Evolutionary conservation across 2,329 filamentous ascomycete genomes (phyloP).

Genomic region (Lachnellula cervina): DNA sequence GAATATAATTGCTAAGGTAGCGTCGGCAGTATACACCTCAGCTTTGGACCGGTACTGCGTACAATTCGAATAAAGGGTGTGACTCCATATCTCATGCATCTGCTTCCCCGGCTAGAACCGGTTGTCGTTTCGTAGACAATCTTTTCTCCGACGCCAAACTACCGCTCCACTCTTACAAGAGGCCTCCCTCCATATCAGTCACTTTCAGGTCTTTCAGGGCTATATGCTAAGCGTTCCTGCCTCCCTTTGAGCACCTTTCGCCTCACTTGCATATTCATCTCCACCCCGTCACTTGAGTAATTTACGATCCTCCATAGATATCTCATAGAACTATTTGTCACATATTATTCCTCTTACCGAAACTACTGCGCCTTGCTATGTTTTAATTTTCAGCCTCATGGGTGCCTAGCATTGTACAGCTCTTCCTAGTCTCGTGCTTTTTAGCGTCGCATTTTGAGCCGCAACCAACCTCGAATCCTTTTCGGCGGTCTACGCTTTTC

Average conservation of each 20-base stretch:
- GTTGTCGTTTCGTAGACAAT: too few species aligned
- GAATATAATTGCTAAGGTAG: too few species aligned
- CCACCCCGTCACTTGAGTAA: not conserved
- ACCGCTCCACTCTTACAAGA: not conserved
- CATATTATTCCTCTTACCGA: not conserved
- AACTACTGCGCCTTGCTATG: not conserved
- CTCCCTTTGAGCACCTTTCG: not conserved
- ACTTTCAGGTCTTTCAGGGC: not conserved
- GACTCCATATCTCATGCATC: too few species aligned
- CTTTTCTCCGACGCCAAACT: too few species aligned
- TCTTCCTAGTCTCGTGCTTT: not conserved
- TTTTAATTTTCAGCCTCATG: not conserved
- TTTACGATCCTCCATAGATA: not conserved
- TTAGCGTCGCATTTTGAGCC: not conserved
- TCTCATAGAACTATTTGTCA: not conserved
- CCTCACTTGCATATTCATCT: not conserved
- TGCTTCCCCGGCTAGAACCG: too few species aligned
- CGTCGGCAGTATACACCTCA: too few species aligned
- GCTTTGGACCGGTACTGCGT: too few species aligned
- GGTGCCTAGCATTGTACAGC: not conserved
- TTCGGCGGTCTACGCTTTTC: not conserved
- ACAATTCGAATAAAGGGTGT: too few species aligned
- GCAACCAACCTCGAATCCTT: not conserved
- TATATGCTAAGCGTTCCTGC: not conserved
- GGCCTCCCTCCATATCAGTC: not conserved